Base-by-base conservation (phyloP, 192 early-diverging fungal genomes). In the Coemansia sp. region DNA sequence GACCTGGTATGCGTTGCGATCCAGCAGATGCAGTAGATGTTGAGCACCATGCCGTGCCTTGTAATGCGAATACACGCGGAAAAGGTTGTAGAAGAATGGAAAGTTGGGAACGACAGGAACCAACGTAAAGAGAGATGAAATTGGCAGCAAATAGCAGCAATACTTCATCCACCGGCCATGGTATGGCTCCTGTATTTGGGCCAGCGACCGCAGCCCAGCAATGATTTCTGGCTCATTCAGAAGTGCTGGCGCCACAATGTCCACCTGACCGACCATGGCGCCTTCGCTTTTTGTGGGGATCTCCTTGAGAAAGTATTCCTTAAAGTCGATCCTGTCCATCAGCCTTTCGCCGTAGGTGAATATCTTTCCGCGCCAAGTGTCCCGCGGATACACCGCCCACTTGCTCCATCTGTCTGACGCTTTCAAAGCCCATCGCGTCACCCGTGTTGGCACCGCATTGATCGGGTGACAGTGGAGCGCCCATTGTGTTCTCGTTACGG, bases 11-110 rank as follows among this genome's bases (percentile, higher is more conserved):
- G 74, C 31, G 27, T 68, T 31, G 25, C 54, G 38, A 32, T 79
- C 71, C 19, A 79, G 54, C 26, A 74, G 27, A 32, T 79, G 77
- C 31, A 55, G 58, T 56, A 79, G 62, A 26, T 79, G 68, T 41
- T 76, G 70, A 0, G 87, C 85, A 1, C 87, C 87, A 47, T 80
- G 82, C 41, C 71, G 74, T 75, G 89, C 90, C 88, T 89, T 88
- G 69, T 90, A 91, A 52, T 92, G 89, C 65, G 88, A 89, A 69
- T 90, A 92, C 23, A 92, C 79, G 4, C 90, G 86, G 59, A 89
- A 92, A 28, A 89, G 57, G 69, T 92, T 92, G 68, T 92, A 92
- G 27, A 88, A 88, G 18, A 92, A 63, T 0, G 89, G 89, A 32
- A 92, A 86, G 65, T 92, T 92, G 41, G 90, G 90, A 8, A 92